These are phyloP conservation scores for Trichophyton verrucosum DNA, from an alignment of 2,329 filamentous ascomycete species.

Conservation along the genomic window DNA sequence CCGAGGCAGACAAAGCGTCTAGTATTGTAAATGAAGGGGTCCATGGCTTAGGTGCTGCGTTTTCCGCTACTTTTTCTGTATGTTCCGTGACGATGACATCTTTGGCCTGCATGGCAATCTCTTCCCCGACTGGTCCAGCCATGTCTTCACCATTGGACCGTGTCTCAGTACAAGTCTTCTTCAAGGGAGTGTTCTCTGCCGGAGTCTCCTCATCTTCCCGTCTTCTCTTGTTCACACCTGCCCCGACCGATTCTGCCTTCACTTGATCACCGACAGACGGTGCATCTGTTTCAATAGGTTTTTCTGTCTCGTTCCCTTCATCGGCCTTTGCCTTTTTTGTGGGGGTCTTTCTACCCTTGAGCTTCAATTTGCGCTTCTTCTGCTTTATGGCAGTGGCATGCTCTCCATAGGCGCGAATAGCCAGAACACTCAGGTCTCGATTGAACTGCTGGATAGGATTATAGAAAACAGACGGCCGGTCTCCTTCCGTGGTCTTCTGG, in stretches of 20 bases:
- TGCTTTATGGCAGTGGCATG: conserved; percentile 45
- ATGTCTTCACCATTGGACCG: neutral
- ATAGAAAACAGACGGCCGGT: conserved; percentile 78
- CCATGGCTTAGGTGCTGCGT: conserved; percentile 13
- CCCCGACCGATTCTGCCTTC: conserved; percentile 16
- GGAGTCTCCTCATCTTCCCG: conserved; percentile 2
- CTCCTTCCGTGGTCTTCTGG: conserved; percentile 38
- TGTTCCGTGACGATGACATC: conserved; percentile 4
- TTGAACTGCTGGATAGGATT: conserved; percentile 99
- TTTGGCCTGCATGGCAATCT: neutral
- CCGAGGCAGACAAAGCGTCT: conserved; percentile 88
- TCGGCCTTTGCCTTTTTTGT: conserved; percentile 8
- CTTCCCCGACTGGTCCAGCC: conserved; percentile 4
- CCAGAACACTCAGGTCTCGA: conserved; percentile 82
- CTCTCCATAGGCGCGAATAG: conserved; percentile 79
- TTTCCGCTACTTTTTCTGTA: neutral
- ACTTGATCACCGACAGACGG: neutral
- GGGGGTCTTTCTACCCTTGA: conserved; percentile 24
- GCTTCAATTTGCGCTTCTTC: conserved; percentile 34
- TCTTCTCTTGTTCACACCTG: conserved; percentile 29
- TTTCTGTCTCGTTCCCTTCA: neutral
- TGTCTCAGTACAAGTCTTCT: neutral
- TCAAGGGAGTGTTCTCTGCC: neutral
- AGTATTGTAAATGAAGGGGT: conserved; percentile 62
- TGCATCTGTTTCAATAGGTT: neutral